Evolutionary conservation across 495 filamentous ascomycete genomes (phyloP), one percentile per base, ranked within the genome.

Genomic region (Lasiosphaeris hirsuta): DNA sequence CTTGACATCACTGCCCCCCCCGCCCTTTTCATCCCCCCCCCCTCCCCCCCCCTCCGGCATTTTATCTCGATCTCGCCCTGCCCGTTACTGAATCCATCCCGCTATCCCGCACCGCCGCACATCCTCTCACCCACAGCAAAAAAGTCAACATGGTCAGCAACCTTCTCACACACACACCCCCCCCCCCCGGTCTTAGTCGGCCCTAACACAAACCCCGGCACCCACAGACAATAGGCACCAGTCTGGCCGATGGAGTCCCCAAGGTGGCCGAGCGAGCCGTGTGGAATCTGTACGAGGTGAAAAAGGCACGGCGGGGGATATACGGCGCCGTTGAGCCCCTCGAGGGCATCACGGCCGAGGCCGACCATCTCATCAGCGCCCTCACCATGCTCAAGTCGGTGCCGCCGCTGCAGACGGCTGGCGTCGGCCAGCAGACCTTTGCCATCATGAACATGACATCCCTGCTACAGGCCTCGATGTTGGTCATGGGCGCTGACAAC

Each of bases 401-500:
- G 8, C 18, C 7, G 17, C 11, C 13, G 9, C 48, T 65, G 7
- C 60, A 63, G 30, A 54, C 63, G 3, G 5, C 40, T 5, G 56
- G 41, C n/a, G 45, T 63, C 17, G 36, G 23, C n/a, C 47, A 42
- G 8, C 43, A 51, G 1, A 37, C 47, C 7, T 30, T 19, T 17
- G 35, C 14, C 1, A 37, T 65, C 39, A 55, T 54, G 57, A 36
- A 51, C 13, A 15, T 58, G 1, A 46, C 50, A 4, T 42, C 54
- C 17, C 42, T 43, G 5, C 33, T 57, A 14, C 36, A 17, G 0
- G 46, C 17, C 2, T 49, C 46, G 35, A 50, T 66, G 60, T 10
- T 53, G 51, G 45, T 57, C 17, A 61, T 63, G 37, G 63, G 39
- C 2, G 63, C 63, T 9, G 63, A 66, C 17, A 60, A 48, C 10